A percentile compares a stretch with the other conserved stretches of the same genome.
These are phyloP conservation scores for Botryotinia calthae DNA, from an alignment of 2,329 filamentous ascomycete genomes.

Conservation along the genomic window DNA sequence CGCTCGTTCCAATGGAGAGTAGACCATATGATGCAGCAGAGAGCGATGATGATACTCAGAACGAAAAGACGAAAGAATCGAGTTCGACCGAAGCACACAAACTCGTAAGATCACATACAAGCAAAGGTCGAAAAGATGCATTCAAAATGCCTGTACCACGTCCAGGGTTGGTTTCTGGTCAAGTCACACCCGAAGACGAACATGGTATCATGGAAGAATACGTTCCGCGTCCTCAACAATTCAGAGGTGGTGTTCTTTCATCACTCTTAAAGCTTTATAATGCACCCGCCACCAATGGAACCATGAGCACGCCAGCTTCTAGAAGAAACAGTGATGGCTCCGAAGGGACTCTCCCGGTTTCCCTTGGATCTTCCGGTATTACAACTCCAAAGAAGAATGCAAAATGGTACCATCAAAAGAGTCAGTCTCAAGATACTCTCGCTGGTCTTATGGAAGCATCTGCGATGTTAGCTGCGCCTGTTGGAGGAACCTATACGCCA, in stretches of 20 bases:
- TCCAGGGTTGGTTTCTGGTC: slow-evolving; percentile 43
- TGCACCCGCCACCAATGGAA: slow-evolving; percentile 42
- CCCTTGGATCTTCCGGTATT: slow-evolving; percentile 44
- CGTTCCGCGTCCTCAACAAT: slow-evolving; percentile 64
- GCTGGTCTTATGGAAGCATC: slow-evolving; percentile 55
- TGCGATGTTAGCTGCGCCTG: slow-evolving; percentile 49
- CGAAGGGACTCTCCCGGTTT: slow-evolving; percentile 41
- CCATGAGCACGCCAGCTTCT: slow-evolving; percentile 17
- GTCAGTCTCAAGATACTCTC: slow-evolving; percentile 47
- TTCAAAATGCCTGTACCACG: slow-evolving; percentile 24
- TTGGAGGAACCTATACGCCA: slow-evolving; percentile 44
- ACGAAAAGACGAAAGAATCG: slow-evolving; percentile 25
- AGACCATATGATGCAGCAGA: slow-evolving; percentile 30
- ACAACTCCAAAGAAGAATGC: slow-evolving; percentile 37
- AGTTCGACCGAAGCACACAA: slow-evolving; percentile 45
- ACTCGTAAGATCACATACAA: slow-evolving; percentile 44
- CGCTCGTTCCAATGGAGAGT: slow-evolving; percentile 35
- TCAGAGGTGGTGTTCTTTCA: slow-evolving; percentile 70
- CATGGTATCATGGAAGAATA: slow-evolving; percentile 54
- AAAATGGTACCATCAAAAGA: slow-evolving; percentile 43
- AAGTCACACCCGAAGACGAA: slow-evolving; percentile 45
- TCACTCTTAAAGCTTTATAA: slow-evolving; percentile 70
- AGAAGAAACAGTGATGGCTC: slow-evolving; percentile 33
- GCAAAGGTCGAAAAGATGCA: slow-evolving; percentile 29
- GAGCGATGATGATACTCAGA: slow-evolving; percentile 31